Evolutionary conservation across 805 yeast species (phyloP).

Genomic region (Starmera amethionina): DNA sequence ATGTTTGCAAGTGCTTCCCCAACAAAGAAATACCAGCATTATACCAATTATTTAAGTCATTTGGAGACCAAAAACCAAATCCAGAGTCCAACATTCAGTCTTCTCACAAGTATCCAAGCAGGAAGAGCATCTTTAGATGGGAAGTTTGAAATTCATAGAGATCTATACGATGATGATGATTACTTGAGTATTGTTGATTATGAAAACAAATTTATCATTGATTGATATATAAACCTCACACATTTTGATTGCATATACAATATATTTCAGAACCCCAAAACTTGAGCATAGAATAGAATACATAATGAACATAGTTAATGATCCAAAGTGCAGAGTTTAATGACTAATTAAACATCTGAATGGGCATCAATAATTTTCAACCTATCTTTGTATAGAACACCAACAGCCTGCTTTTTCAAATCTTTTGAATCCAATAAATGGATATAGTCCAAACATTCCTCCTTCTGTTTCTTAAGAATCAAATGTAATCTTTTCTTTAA

Average conservation of each 20-base stretch:
- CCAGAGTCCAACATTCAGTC: too few species aligned
- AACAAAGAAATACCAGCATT: too few species aligned
- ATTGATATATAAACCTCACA: not conserved
- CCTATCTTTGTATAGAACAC: slow-evolving; percentile 9
- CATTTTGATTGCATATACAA: too few species aligned
- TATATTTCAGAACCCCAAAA: too few species aligned
- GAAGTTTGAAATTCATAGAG: not conserved
- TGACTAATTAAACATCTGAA: not conserved
- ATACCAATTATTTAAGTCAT: too few species aligned
- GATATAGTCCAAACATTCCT: slow-evolving; percentile 16
- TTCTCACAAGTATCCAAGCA: too few species aligned
- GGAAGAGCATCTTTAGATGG: too few species aligned
- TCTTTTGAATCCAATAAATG: slow-evolving; percentile 14
- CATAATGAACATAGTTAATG: slow-evolving; percentile 1
- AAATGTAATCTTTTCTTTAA: slow-evolving; percentile 21
- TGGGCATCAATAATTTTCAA: slow-evolving; percentile 5
- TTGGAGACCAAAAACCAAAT: too few species aligned
- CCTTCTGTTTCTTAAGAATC: slow-evolving; percentile 23
- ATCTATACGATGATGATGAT: not conserved
- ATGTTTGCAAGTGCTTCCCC: too few species aligned
- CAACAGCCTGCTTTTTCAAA: slow-evolving; percentile 4
- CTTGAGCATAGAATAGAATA: not conserved
- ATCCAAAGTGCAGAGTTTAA: too few species aligned
- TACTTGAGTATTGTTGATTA: not conserved
- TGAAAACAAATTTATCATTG: not conserved